phyloP scores from a whole-genome alignment of 495 filamentous ascomycete species.

The Hypoxylon trugodes region DNA sequence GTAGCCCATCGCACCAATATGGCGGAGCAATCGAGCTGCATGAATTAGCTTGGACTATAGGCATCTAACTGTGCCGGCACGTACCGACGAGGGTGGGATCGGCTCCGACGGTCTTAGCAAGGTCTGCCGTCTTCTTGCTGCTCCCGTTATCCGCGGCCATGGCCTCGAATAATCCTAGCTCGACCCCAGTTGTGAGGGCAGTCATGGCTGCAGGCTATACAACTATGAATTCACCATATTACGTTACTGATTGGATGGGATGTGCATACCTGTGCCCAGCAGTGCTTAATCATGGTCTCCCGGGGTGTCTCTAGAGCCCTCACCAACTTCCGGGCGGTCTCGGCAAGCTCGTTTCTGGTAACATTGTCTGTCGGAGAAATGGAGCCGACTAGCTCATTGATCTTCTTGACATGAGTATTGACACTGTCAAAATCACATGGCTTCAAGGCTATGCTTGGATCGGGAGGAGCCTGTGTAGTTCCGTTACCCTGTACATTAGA shows the following conservation, averaged over 20 bases:
- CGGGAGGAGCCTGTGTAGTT: neutral
- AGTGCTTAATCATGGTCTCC: slow-evolving; percentile 48
- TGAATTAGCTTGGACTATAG: neutral
- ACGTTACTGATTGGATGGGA: neutral
- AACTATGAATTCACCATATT: neutral
- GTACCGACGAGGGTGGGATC: slow-evolving; percentile 5
- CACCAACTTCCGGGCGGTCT: slow-evolving; percentile 38
- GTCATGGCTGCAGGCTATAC: slow-evolving; percentile 11
- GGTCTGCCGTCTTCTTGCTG: slow-evolving; percentile 16
- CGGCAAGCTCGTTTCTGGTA: slow-evolving; percentile 32
- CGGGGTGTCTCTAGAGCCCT: slow-evolving; percentile 46
- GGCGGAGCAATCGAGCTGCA: slow-evolving; percentile 49
- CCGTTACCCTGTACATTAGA: neutral
- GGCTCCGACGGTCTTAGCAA: slow-evolving; percentile 9
- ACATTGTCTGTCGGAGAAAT: slow-evolving; percentile 5
- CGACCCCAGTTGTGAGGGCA: slow-evolving; percentile 13
- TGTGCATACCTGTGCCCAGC: slow-evolving; percentile 42
- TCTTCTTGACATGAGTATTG: slow-evolving; percentile 3
- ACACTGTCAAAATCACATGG: slow-evolving; percentile 11
- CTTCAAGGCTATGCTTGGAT: slow-evolving; percentile 17
- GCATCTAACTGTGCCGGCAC: neutral
- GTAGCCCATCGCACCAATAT: slow-evolving; percentile 56
- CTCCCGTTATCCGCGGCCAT: slow-evolving; percentile 16
- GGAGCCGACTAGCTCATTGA: neutral
- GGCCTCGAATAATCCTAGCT: slow-evolving; percentile 15